Evolutionary conservation across 129 eudicot species (phyloP).

Genomic region (Artemisia argyi): DNA sequence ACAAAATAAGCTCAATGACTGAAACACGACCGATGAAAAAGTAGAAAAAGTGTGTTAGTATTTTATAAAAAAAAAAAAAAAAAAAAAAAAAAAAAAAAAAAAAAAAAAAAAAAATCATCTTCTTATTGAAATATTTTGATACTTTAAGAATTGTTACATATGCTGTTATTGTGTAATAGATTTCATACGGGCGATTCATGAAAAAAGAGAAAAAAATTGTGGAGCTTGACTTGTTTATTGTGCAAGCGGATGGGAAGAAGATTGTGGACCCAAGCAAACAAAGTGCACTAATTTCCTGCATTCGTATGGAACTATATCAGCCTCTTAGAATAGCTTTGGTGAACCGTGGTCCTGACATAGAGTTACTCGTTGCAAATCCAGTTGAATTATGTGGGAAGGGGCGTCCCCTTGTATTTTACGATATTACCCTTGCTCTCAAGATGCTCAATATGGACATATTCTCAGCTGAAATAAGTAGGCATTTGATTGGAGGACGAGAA

Average conservation of each 20-base stretch:
- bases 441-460: constrained; percentile 64
- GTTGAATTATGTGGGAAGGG: constrained; percentile 88
- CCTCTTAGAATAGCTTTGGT: constrained; percentile 68
- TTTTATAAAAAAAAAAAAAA: no score
- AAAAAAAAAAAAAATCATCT: neutral
- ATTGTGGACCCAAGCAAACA: constrained; percentile 67
- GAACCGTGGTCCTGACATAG: constrained; percentile 84
- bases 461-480: constrained; percentile 71
- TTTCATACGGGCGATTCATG: constrained; percentile 74
- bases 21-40: no score
- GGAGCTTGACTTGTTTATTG: constrained; percentile 72
- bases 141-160: neutral
- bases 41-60: no score
- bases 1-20: no score
- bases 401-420: constrained; percentile 49
- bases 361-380: constrained; percentile 77
- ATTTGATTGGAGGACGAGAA: constrained; percentile 65
- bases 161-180: constrained; percentile 36
- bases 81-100: neutral
- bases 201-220: constrained; percentile 42
- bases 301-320: constrained; percentile 51
- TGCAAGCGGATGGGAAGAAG: constrained; percentile 78
- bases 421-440: constrained; percentile 23
- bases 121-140: neutral
- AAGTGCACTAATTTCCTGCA: constrained; percentile 48